Evolutionary conservation across 2,329 filamentous ascomycete genomes (phyloP), one percentile per base, ranked within the genome.

Genomic region (Penicillium brevicompactum): DNA sequence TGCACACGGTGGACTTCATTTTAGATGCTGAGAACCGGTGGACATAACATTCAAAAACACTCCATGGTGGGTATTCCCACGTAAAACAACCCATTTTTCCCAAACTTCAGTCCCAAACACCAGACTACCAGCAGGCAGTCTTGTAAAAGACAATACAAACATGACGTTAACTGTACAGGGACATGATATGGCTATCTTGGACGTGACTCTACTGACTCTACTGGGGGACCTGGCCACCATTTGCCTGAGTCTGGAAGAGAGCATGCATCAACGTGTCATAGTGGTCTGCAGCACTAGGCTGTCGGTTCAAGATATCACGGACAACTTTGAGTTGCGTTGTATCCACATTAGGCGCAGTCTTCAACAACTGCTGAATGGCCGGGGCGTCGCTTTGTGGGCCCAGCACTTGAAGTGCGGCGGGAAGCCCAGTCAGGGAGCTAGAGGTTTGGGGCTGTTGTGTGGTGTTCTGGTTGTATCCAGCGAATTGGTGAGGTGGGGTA

Each of bases 301-400:
- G 86, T 10, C 81, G 79, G 47, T 86, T 82, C 22, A 91, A 80
- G 13, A 93, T 87, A 38, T 83, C 80, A 49, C 83, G 81, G 58
- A 97, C 84, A 27, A 94, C 84, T 52, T 84, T 80, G 83, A 94
- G 88, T 68, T 95, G 90, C 14, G 83, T 77, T n/a, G 84, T 79
- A 44, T 86, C 81, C 79, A 89, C 90, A 47, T 83, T 82, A 18
- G 82, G 84, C 1, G 87, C 87, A 60, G 90, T 86, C 5, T 86
- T 84, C 43, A 91, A 77, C 4, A 92, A 76, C 63, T 91, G 88
- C 22, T 84, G 80, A 8, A 90, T 85, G 0, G 87, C 89, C 0
- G 87, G 84, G 14, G 84, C 83, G 21, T 78, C 78, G 11, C 87
- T 82, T 43, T 88, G 78, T 0, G 80, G 72, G 0, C 89, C 89